phyloP scores from a whole-genome alignment of 176 grass and related monocot genomes.

The Melocanna baccifera region DNA sequence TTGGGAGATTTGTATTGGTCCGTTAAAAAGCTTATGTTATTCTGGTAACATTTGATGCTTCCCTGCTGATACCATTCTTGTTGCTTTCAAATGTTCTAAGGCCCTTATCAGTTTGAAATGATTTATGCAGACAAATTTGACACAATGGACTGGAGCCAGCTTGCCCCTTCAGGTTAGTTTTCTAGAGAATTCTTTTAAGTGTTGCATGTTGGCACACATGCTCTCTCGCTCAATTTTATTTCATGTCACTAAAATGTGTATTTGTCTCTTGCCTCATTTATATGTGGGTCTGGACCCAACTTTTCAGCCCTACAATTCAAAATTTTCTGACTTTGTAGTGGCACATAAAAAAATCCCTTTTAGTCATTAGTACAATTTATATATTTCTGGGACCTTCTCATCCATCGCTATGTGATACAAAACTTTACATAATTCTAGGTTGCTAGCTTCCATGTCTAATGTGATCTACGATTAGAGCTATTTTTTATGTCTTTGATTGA shows the following conservation, averaged over 20 bases:
- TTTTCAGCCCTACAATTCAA: neutral
- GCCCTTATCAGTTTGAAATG: constrained; percentile 42
- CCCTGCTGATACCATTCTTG: neutral
- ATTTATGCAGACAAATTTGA: constrained; percentile 93
- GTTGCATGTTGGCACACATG: neutral
- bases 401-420: neutral
- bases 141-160: constrained; percentile 95
- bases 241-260: neutral
- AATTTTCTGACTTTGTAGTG: neutral
- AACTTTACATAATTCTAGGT: neutral
- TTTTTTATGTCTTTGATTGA: neutral
- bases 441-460: neutral
- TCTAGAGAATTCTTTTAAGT: constrained; percentile 11
- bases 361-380: neutral
- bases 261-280: neutral
- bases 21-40: neutral
- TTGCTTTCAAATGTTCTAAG: constrained; percentile 25
- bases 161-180: constrained; percentile 88
- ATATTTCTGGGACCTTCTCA: neutral
- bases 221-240: neutral
- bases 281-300: neutral
- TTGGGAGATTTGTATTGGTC: neutral
- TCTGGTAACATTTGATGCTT: constrained; percentile 18
- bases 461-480: neutral
- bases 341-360: neutral